Conservation (phyloP, 1,284 basidiomycete species). For the Cerrena zonata region DNA sequence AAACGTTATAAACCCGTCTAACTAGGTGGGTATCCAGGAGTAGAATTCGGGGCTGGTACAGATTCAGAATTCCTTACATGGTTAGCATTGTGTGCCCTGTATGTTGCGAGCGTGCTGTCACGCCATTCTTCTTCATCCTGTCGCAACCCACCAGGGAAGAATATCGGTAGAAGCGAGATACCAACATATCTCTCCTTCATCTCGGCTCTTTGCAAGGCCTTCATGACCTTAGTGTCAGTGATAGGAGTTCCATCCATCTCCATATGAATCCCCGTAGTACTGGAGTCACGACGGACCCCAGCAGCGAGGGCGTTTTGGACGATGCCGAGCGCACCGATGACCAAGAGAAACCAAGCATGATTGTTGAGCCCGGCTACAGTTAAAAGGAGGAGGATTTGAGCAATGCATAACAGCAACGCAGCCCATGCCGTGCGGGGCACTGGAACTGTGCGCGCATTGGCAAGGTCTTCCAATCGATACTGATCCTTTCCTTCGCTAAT, state of each 20-base stretch:
- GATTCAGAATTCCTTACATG: no score
- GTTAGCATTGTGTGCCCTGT: neutral
- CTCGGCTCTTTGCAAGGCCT: conserved; percentile 16
- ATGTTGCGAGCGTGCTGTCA: neutral
- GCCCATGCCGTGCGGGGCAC: conserved; percentile 12
- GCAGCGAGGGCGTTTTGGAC: conserved; percentile 20
- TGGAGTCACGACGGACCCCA: conserved; percentile 15
- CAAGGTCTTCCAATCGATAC: conserved; percentile 28
- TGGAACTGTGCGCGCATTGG: conserved; percentile 12
- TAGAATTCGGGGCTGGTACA: no score
- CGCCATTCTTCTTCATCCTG: conserved; percentile 15
- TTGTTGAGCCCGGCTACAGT: conserved; percentile 16
- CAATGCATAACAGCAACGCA: conserved; percentile 18
- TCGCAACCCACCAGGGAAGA: conserved; percentile 20
- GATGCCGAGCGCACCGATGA: conserved; percentile 20
- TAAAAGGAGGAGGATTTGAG: conserved; percentile 12
- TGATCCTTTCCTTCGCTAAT: conserved; percentile 19
- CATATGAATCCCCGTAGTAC: conserved; percentile 19
- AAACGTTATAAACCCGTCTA: no score
- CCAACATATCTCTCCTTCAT: conserved; percentile 15
- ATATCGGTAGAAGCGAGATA: conserved; percentile 15
- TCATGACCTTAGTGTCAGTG: conserved; percentile 16
- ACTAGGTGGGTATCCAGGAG: no score
- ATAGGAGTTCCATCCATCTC: conserved; percentile 4
- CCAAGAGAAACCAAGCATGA: conserved; percentile 20